These are phyloP conservation scores for Penicillium sp. DNA, from an alignment of 2,329 filamentous ascomycete genomes.

Conservation along the genomic window DNA sequence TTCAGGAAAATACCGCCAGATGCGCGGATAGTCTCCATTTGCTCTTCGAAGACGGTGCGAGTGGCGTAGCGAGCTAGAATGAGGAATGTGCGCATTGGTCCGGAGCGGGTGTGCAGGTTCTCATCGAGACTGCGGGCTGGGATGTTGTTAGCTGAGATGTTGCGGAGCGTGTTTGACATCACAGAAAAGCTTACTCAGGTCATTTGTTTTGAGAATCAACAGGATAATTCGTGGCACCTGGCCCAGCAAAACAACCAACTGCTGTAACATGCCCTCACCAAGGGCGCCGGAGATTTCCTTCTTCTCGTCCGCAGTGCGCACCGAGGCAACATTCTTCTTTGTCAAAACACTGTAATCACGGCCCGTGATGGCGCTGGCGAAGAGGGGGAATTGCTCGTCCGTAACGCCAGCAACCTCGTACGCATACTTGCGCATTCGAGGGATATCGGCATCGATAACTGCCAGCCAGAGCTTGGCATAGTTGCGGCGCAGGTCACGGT, in stretches of 20 bases:
- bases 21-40: constrained; percentile 56
- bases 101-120: constrained; percentile 63
- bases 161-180: too few species aligned
- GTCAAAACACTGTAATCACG: constrained; percentile 81
- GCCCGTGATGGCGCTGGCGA: constrained; percentile 94
- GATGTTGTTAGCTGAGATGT: constrained; percentile 11
- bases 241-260: constrained; percentile 85
- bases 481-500: constrained; percentile 73
- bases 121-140: constrained; percentile 84
- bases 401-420: constrained; percentile 85
- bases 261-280: constrained; percentile 83
- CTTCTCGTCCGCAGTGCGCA: constrained; percentile 76
- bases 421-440: constrained; percentile 84
- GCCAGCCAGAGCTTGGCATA: constrained; percentile 98
- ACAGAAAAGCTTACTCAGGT: constrained; percentile 69
- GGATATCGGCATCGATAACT: constrained; percentile 86
- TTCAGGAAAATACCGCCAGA: constrained; percentile 58
- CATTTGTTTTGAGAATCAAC: constrained; percentile 96
- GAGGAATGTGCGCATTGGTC: constrained; percentile 65
- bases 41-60: constrained; percentile 65
- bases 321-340: constrained; percentile 57
- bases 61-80: constrained; percentile 69
- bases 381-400: constrained; percentile 90
- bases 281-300: constrained; percentile 82
- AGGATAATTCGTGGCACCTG: constrained; percentile 90